These are phyloP conservation scores for Aspergillus wentii DNA, from an alignment of 495 filamentous ascomycete genomes.

Conservation along the genomic window DNA sequence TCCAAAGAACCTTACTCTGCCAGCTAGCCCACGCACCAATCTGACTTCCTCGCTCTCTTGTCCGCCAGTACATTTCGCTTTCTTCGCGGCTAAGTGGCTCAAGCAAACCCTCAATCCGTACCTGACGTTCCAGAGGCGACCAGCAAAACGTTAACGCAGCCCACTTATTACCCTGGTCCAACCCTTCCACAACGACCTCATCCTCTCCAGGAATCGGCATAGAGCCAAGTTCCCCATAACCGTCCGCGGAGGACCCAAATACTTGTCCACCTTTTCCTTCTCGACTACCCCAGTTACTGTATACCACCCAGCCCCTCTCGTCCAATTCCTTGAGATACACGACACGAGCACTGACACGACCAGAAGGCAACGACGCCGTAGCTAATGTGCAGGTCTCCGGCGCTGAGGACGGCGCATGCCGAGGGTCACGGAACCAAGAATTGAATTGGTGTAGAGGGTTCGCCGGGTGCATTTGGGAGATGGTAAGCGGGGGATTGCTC, in stretches of 20 bases:
- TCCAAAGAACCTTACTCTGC: constrained; percentile 70
- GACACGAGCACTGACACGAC: constrained; percentile 74
- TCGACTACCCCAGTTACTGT: constrained; percentile 79
- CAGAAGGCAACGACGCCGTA: constrained; percentile 80
- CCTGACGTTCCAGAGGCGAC: constrained; percentile 76
- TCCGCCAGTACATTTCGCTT: constrained; percentile 84
- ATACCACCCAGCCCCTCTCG: constrained; percentile 78
- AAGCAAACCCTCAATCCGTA: constrained; percentile 73
- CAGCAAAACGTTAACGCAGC: constrained; percentile 41
- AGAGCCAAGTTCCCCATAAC: constrained; percentile 8
- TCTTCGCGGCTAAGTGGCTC: constrained; percentile 66
- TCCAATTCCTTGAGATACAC: constrained; percentile 85
- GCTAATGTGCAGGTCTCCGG: constrained; percentile 72
- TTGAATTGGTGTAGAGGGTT: constrained; percentile 79
- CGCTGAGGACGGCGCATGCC: constrained; percentile 55
- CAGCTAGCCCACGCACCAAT: constrained; percentile 91
- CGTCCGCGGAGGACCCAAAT: constrained; percentile 18
- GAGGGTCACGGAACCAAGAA: constrained; percentile 74
- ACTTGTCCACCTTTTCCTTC: constrained; percentile 43
- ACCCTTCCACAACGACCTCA: constrained; percentile 7
- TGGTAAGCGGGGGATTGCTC: constrained; percentile 38
- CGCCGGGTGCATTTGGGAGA: constrained; percentile 33
- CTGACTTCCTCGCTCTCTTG: constrained; percentile 69
- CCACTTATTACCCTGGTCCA: constrained; percentile 35
- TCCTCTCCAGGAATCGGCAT: constrained; percentile 25